These are phyloP conservation scores for Cicer pinnatifidum DNA, from an alignment of 306 rosid species.

Conservation along the genomic window DNA sequence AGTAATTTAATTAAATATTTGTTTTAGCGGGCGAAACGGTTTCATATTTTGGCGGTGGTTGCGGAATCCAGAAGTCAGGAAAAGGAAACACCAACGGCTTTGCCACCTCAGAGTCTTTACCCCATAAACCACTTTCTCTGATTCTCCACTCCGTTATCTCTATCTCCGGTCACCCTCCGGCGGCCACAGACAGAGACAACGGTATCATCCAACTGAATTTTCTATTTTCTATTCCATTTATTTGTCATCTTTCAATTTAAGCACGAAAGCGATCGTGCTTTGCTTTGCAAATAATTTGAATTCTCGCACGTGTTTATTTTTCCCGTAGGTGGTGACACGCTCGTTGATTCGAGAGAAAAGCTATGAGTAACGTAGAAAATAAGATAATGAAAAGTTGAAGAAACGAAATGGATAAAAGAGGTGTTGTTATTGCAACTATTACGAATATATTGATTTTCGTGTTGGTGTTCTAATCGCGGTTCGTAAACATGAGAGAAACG, in stretches of 20 bases:
- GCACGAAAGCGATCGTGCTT: conserved; percentile 5
- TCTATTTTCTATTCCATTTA: not conserved
- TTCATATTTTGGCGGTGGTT: conserved; percentile 44
- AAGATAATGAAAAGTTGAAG: conserved; percentile 25
- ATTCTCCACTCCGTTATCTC: conserved; percentile 45
- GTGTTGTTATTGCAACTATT: conserved; percentile 12
- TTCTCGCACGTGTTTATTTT: not conserved
- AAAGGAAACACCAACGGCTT: conserved; percentile 45
- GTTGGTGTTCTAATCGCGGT: not conserved
- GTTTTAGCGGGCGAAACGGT: conserved; percentile 47
- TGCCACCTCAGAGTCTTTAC: conserved; percentile 24
- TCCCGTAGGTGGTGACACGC: conserved; percentile 28
- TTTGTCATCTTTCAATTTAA: not conserved
- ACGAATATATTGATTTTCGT: conserved; percentile 16
- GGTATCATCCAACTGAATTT: conserved; percentile 26
- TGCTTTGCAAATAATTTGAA: conserved; percentile 10
- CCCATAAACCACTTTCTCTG: not conserved
- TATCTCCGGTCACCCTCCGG: conserved; percentile 42
- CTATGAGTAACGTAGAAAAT: conserved; percentile 35
- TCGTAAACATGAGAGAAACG: conserved; percentile 28
- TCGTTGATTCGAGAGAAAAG: not conserved
- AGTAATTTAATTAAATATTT: conserved; percentile 13
- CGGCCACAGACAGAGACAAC: conserved; percentile 40
- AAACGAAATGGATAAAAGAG: conserved; percentile 1
- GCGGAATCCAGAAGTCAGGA: conserved; percentile 45